Conservation (phyloP, 768 basidiomycete species). For the Calocera viscosa region DNA sequence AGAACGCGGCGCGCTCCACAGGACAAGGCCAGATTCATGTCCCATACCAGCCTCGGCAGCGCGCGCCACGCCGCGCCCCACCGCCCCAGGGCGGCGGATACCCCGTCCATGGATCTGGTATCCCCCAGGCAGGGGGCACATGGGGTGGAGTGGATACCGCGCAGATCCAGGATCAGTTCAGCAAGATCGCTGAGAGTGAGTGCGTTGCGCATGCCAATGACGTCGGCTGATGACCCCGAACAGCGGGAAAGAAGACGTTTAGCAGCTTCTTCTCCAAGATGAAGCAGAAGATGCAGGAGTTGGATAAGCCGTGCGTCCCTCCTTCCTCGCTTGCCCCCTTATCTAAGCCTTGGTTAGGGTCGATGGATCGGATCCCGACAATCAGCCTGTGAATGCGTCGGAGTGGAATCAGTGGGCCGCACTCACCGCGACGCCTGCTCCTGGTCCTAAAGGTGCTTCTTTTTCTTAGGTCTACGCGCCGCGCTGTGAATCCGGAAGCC, state of each 20-base stretch:
- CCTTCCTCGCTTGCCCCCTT: neutral
- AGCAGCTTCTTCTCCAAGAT: slow-evolving; percentile 59
- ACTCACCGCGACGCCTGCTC: slow-evolving; percentile 3
- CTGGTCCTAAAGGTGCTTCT: slow-evolving; percentile 9
- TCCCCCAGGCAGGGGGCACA: slow-evolving; percentile 6
- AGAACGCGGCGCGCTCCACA: slow-evolving; percentile 20
- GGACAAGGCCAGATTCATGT: slow-evolving; percentile 11
- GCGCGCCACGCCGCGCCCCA: neutral
- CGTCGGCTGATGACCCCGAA: neutral
- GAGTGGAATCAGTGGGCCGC: slow-evolving; percentile 4
- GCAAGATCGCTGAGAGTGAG: slow-evolving; percentile 66
- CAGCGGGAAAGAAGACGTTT: slow-evolving; percentile 70
- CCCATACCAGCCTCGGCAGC: slow-evolving; percentile 19
- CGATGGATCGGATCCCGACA: neutral
- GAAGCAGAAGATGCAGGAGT: slow-evolving; percentile 72
- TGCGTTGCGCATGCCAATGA: slow-evolving; percentile 7
- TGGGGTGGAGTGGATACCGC: neutral
- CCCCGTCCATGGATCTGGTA: slow-evolving; percentile 29
- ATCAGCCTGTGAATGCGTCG: neutral
- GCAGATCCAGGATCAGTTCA: slow-evolving; percentile 53
- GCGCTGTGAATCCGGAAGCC: slow-evolving; percentile 7
- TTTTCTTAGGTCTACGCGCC: neutral
- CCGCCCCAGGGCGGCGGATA: slow-evolving; percentile 31
- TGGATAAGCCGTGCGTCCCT: slow-evolving; percentile 38
- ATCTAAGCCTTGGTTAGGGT: neutral